A percentile compares a stretch with the other conserved stretches of the same genome.
phyloP scores from a whole-genome alignment of 2,329 filamentous ascomycete genomes.

The Berkeleyomyces rouxiae region DNA sequence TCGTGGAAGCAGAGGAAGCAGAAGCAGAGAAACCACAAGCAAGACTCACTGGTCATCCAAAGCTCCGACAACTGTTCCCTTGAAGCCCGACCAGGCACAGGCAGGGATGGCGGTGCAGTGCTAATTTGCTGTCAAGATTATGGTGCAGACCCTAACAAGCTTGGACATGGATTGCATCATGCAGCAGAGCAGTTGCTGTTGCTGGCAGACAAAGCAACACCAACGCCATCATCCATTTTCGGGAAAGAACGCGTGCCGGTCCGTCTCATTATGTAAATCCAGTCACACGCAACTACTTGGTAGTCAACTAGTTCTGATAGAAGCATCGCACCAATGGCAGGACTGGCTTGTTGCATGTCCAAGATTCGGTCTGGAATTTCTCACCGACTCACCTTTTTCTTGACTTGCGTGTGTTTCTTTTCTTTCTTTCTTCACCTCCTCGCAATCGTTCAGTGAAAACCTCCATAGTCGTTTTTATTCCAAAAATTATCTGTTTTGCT shows the following conservation, averaged over 20 bases:
- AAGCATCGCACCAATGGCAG: not conserved
- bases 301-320: not conserved
- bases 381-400: not conserved
- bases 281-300: not conserved
- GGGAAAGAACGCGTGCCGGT: not conserved
- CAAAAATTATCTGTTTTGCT: not conserved
- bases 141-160: not conserved
- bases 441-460: not conserved
- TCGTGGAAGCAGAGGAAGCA: too few species aligned
- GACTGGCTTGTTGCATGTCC: not conserved
- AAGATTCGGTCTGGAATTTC: not conserved
- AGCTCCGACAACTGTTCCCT: too few species aligned
- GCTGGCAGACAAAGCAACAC: not conserved
- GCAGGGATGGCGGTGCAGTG: not conserved
- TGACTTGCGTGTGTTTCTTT: not conserved
- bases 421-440: not conserved
- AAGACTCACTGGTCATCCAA: too few species aligned
- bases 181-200: not conserved
- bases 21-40: too few species aligned
- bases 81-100: not conserved
- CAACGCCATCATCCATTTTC: not conserved
- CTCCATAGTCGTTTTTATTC: not conserved
- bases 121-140: not conserved
- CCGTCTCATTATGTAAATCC: not conserved
- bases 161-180: not conserved